These are phyloP conservation scores for Penicillium pancosmium DNA, from an alignment of 495 filamentous ascomycete species.

Conservation along the genomic window DNA sequence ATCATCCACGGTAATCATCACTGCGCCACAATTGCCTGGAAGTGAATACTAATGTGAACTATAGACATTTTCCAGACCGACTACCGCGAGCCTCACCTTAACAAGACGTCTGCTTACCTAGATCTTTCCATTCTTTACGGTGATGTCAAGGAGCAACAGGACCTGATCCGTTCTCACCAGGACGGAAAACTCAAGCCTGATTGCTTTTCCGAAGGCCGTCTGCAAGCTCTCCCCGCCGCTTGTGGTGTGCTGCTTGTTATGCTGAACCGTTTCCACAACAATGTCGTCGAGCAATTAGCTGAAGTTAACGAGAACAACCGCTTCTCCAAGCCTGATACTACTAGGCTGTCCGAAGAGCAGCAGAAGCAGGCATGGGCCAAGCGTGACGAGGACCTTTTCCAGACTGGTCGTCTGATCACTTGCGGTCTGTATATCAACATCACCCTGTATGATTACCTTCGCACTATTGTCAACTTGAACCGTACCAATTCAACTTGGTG, in stretches of 20 bases:
- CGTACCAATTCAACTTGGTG: slow-evolving; percentile 77
- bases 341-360: slow-evolving; percentile 49
- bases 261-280: slow-evolving; percentile 74
- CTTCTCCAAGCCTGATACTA: slow-evolving; percentile 61
- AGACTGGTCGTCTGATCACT: slow-evolving; percentile 76
- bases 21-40: background rate
- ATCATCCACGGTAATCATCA: slow-evolving; percentile 53
- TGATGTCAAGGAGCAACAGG: slow-evolving; percentile 58
- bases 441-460: slow-evolving; percentile 79
- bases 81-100: slow-evolving; percentile 52
- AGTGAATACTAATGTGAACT: slow-evolving; percentile 7
- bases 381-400: slow-evolving; percentile 83
- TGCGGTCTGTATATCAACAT: slow-evolving; percentile 87
- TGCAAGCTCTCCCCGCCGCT: slow-evolving; percentile 59
- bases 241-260: slow-evolving; percentile 60
- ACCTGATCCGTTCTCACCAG: slow-evolving; percentile 57
- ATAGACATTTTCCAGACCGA: slow-evolving; percentile 63
- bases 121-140: slow-evolving; percentile 63
- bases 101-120: slow-evolving; percentile 61
- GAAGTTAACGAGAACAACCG: slow-evolving; percentile 72
- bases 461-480: slow-evolving; percentile 84
- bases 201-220: slow-evolving; percentile 57
- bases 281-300: slow-evolving; percentile 69
- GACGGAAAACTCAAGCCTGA: slow-evolving; percentile 62
- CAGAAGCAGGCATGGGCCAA: slow-evolving; percentile 65